Conservation (phyloP, 306 rosid genomes). For the Ziziphus jujuba region DNA sequence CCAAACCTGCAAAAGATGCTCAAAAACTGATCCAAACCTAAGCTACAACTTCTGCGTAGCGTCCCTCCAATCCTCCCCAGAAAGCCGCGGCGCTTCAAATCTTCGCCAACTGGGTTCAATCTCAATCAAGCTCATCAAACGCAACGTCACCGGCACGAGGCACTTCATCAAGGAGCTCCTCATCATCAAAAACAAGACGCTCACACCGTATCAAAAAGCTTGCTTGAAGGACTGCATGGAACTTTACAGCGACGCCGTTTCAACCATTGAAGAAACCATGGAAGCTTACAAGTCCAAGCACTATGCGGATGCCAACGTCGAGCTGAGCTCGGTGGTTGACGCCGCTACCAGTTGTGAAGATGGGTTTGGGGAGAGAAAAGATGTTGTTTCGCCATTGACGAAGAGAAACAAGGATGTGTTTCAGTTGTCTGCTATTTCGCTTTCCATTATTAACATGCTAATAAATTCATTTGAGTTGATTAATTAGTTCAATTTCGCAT, state of each 20-base stretch:
- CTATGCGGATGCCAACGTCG: constrained; percentile 44
- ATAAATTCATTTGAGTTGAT: background rate
- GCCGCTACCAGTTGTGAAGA: constrained; percentile 73
- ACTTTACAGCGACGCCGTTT: constrained; percentile 47
- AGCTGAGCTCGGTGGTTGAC: constrained; percentile 50
- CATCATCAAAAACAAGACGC: constrained; percentile 33
- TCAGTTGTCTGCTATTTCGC: constrained; percentile 63
- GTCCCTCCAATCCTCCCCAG: constrained; percentile 45
- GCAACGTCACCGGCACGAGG: constrained; percentile 45
- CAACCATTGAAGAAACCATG: constrained; percentile 37
- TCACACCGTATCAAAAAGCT: constrained; percentile 23
- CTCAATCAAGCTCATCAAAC: constrained; percentile 41
- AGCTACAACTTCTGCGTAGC: constrained; percentile 57
- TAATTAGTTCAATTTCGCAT: too few species aligned
- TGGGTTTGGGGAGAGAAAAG: constrained; percentile 48
- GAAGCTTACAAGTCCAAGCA: constrained; percentile 43
- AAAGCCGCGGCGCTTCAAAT: constrained; percentile 16
- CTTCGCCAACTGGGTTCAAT: constrained; percentile 49
- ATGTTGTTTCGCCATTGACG: constrained; percentile 48
- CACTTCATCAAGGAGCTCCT: constrained; percentile 41
- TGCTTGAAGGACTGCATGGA: constrained; percentile 61
- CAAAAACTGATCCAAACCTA: constrained; percentile 56
- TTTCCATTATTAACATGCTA: constrained; percentile 55
- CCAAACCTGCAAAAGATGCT: constrained; percentile 50
- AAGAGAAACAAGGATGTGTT: constrained; percentile 50